Evolutionary conservation across 2,329 filamentous ascomycete genomes (phyloP).

Genomic region (Epichloe uncinata): DNA sequence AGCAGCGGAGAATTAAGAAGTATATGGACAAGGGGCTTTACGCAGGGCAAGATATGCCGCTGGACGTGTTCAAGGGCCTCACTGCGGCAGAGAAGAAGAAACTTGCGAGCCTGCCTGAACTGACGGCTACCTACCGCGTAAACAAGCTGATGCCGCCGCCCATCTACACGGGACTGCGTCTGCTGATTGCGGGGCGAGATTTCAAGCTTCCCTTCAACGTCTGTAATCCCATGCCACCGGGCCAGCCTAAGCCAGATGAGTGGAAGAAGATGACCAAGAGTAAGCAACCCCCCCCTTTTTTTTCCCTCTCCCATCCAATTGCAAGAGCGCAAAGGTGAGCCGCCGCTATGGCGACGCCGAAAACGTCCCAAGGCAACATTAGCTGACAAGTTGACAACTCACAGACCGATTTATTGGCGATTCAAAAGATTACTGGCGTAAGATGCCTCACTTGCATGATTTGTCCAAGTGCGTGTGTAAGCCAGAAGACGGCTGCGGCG

Average conservation of each 20-base stretch:
- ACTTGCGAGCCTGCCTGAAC: constrained; percentile 32
- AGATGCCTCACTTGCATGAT: constrained; percentile 58
- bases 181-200: constrained; percentile 59
- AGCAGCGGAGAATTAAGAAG: constrained; percentile 48
- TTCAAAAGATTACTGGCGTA: constrained; percentile 68
- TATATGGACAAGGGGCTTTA: constrained; percentile 79
- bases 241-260: constrained; percentile 82
- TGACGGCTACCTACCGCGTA: constrained; percentile 30
- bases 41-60: constrained; percentile 57
- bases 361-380: neutral
- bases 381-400: neutral
- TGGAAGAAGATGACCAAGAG: constrained; percentile 89
- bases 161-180: constrained; percentile 62
- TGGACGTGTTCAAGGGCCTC: constrained; percentile 34
- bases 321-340: neutral
- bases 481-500: constrained; percentile 67
- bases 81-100: constrained; percentile 35
- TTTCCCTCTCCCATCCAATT: neutral
- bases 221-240: constrained; percentile 73
- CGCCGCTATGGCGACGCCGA: neutral
- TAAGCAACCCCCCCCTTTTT: constrained; percentile 23
- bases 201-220: constrained; percentile 86
- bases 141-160: constrained; percentile 57
- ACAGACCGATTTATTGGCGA: constrained; percentile 83
- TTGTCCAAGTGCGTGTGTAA: constrained; percentile 68